Evolutionary conservation across 768 basidiomycete species (phyloP).

Genomic region (Nidula microcarpa): DNA sequence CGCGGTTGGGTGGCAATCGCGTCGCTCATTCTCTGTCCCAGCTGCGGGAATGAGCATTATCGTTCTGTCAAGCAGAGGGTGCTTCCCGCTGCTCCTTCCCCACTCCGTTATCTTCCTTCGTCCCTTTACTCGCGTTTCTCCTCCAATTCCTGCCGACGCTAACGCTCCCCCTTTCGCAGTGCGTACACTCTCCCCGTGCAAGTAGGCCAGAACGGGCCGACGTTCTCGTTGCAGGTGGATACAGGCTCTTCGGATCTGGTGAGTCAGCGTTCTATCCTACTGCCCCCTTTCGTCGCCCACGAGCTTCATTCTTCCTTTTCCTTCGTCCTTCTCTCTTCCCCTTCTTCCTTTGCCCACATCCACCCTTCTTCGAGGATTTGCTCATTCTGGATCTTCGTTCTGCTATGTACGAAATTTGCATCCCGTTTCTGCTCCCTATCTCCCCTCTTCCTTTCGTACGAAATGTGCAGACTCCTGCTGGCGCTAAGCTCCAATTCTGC

Average conservation of each 20-base stretch:
- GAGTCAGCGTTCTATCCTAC: constrained; percentile 16
- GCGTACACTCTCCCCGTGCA: constrained; percentile 61
- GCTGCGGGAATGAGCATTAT: not conserved
- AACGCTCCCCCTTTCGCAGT: constrained; percentile 27
- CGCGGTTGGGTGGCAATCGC: no score
- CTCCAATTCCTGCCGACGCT: not conserved
- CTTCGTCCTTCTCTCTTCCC: no score
- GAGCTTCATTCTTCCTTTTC: no score
- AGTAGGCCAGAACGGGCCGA: constrained; percentile 47
- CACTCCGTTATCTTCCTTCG: not conserved
- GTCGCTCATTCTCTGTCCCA: not conserved
- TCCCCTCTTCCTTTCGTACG: no score
- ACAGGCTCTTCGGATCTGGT: constrained; percentile 83
- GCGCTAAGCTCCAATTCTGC: no score
- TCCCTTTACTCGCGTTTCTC: not conserved
- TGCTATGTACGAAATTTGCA: no score
- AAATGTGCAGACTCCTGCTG: no score
- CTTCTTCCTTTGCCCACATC: no score
- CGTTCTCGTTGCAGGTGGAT: constrained; percentile 68
- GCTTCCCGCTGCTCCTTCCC: not conserved
- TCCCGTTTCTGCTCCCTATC: no score
- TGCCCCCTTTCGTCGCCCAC: not conserved
- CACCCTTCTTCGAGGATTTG: no score
- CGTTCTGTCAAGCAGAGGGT: not conserved
- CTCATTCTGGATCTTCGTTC: no score